These are phyloP conservation scores for Ceratocystis lukuohia DNA, from an alignment of 2,329 filamentous ascomycete genomes.

Conservation along the genomic window DNA sequence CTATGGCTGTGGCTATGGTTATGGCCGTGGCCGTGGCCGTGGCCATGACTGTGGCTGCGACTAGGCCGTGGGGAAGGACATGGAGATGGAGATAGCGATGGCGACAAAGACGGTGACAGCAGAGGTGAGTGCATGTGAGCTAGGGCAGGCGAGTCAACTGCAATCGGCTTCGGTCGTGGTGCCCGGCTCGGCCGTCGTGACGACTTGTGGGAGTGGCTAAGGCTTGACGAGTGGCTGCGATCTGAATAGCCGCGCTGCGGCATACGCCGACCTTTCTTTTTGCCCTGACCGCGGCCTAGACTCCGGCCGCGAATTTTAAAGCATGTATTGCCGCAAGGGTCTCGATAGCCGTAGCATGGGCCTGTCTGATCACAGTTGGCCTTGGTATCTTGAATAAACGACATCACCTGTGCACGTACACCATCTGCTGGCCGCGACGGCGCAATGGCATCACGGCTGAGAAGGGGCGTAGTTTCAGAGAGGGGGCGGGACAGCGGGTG, in stretches of 20 bases:
- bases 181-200: neutral
- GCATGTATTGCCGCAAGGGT: conserved; percentile 53
- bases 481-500: neutral
- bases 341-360: conserved; percentile 50
- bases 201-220: neutral
- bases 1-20: conserved; percentile 16
- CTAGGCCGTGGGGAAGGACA: conserved; percentile 8
- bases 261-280: neutral
- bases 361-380: conserved; percentile 47
- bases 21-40: conserved; percentile 20
- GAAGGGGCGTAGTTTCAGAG: conserved; percentile 6
- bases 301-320: conserved; percentile 36
- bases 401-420: conserved; percentile 44
- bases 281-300: neutral
- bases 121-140: neutral
- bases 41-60: neutral
- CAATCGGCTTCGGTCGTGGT: neutral
- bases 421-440: conserved; percentile 27
- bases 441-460: conserved; percentile 32
- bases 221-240: neutral
- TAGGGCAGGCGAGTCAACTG: neutral
- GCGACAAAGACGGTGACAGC: neutral
- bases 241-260: neutral
- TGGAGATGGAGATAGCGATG: neutral
- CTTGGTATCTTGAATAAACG: conserved; percentile 53